Base-by-base conservation (phyloP, 73 alveolate species). In the Chromera velia region DNA sequence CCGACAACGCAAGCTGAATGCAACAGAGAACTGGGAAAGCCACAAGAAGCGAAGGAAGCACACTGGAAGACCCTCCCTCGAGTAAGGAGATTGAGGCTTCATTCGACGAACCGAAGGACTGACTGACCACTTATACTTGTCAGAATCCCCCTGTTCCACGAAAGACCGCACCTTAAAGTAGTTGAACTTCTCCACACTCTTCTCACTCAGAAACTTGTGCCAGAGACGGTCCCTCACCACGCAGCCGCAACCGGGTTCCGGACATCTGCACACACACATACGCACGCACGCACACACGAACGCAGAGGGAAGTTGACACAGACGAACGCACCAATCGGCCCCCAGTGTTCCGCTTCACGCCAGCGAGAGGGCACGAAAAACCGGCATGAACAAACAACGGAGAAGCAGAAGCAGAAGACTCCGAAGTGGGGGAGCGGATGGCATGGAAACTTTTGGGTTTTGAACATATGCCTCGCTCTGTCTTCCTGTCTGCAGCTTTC, bases 1-100 rank as follows among this genome's bases (percentile, higher is more conserved):
- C 82, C 82, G 34, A 22, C 82, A 74, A 45, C 63, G 47, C 31
- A 47, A 13, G 33, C 34, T 33, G 30, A 22, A 28, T 27, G 19
- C 7, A 13, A 9, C 55, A 40, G 22, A 40, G 13, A 40, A 40
- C 55, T 13, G 13, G 22, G 4, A 40, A 4, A 40, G 22, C 4
- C 55, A 40, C 55, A 40, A 4, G 13, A 4, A 40, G 22, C 4
- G 22, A 40, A 4, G 13, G 55, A 40, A 13, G 13, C 55, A 40
- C 22, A n/a, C n/a, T n/a, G n/a, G n/a, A n/a, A n/a, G n/a, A n/a
- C n/a, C n/a, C n/a, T n/a, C n/a, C n/a, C n/a, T n/a, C n/a, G n/a
- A n/a, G n/a, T n/a, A n/a, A n/a, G n/a, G n/a, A n/a, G n/a, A n/a
- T n/a, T n/a, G n/a, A n/a, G n/a, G n/a, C n/a, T n/a, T n/a, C n/a